Base-by-base conservation (phyloP, 2,329 filamentous ascomycete genomes). In the Talaromyces albobiverticillius region DNA sequence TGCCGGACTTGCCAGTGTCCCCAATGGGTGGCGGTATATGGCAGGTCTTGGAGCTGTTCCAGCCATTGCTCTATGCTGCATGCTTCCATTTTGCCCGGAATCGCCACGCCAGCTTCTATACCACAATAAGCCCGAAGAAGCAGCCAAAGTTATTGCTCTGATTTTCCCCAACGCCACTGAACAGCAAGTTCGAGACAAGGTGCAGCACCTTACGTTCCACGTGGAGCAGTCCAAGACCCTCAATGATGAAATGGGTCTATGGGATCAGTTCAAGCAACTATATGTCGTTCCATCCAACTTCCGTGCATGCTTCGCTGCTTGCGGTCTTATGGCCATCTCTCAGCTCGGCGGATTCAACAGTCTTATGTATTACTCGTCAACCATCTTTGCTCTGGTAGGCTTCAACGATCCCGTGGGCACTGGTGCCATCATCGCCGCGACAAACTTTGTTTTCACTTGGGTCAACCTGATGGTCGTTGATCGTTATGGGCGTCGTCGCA, bases 301-400 rank as follows among this genome's bases (percentile, higher is more conserved):
- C 18, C 40, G 77, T 10, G 76, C 76, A 11, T 64, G 79, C 13
- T 62, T 78, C 36, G 66, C 70, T 40, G 77, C 75, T 2, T 80
- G 77, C 52, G 73, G 75, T n/a, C 61, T 80, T n/a, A 80, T 80
- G 76, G 78, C 76, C 16, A 75, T 80, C 40, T 74, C 70, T 13
- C 79, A 81, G 51, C 61, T 78, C n/a, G 67, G 69, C 2, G 76
- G 76, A 2, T 78, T 77, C 64, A 78, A 77, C 57, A 69, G 67
- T 4, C 63, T 78, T 1, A 76, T 76, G 72, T 77, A 78, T 64
- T 77, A 77, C 59, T 70, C 65, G 3, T 67, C 71, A 0, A 77
- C 69, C 0, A 62, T 76, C 1, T 78, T 77, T 57, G 66, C 67
- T 3, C 68, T 79, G 9, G 77, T 79, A 36, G 78, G 79, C 1